Evolutionary conservation across 192 early-diverging fungal species (phyloP), one percentile per base, ranked within the genome.

Genomic region (Coemansia sp.): DNA sequence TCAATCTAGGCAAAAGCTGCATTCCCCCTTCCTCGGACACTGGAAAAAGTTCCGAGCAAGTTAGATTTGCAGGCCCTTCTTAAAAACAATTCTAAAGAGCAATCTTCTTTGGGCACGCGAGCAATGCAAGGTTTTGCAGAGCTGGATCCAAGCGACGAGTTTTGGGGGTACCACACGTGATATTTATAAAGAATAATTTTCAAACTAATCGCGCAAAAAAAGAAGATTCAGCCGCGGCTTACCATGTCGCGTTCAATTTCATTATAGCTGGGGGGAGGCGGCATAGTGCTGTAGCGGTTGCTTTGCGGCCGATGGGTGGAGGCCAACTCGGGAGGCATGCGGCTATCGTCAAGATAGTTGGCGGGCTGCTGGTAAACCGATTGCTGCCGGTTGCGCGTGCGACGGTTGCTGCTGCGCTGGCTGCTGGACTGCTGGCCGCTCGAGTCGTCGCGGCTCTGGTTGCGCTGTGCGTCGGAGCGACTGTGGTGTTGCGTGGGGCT

Each of bases 1-100:
- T n/a, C 8, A 18, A 23, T 45, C 43, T 45, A 45, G 43, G 43
- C 43, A 6, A 34, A 6, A 45, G 6, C 23, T 23, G 43, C 43
- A 45, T 45, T 45, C 43, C 43, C 32, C 43, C 43, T 45, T 23
- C 17, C 43, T 23, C 43, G 43, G 43, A 17, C 18, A 45, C 23
- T 23, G 17, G 11, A 14, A 45, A 12, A 45, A 12, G 18, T 18
- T 42, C 41, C 43, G 43, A 23, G 43, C 43, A 23, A 45, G 43
- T 23, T 45, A 45, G 43, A 45, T 45, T 34, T 17, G 43, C 43
- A 23, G 23, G 43, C 43, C 43, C 32, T 7, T 34, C 7, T 34
- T 6, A 34, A 45, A 45, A 45, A 45, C 43, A 45, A 45, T 34
- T 34, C 32, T 34, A 34, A 34, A 34, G 32, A 34, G 9, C 43